Base-by-base conservation (phyloP, 441 rosid genomes). In the Jatropha multifida region DNA sequence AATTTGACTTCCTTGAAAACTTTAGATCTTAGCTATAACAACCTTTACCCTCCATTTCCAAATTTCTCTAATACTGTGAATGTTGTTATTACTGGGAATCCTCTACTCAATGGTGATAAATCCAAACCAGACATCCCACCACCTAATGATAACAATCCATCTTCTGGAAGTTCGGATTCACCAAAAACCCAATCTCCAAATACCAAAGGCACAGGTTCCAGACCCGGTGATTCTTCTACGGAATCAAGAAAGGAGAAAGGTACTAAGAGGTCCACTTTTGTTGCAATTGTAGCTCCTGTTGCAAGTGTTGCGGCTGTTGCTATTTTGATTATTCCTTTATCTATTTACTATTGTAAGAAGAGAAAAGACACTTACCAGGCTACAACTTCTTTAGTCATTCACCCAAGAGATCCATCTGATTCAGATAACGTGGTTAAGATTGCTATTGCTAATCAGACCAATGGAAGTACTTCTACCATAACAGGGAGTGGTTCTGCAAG, bases 351-450 rank as follows among this genome's bases (percentile, higher is more conserved):
- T 41, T 85, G 77, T 68, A 84, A 79, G 83, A 87, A 78, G 82
- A 84, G 79, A 71, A 85, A 69, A 68, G 81, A 72, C 2, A 42
- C 72, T 11, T 46, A 32, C 42, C 73, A 76, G 78, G 82, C 82
- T 75, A 80, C 94, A 52, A 80, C 72, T 78, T 85, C 92, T 58
- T 81, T 89, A 13, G 94, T 91, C 14, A 81, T 91, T 79, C 90
- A 90, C 48, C 94, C 94, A 4, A 81, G 92, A 73, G 92, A 90
- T 70, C 86, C 90, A 20, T 86, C 92, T 42, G 89, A 87, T 81
- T 63, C 84, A 1, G 88, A 88, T 41, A 89, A 83, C 72, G 62
- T 60, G 23, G 82, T 91, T 68, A 90, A 91, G 88, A 76, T 89
- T 49, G 88, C 77, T 68, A 92, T 91, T 75, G 92, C 88, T 13